Evolutionary conservation across 1,139 yeast genomes (phyloP), one percentile per base, ranked within the genome.

Genomic region (Kurtzmaniella quercitrusa): DNA sequence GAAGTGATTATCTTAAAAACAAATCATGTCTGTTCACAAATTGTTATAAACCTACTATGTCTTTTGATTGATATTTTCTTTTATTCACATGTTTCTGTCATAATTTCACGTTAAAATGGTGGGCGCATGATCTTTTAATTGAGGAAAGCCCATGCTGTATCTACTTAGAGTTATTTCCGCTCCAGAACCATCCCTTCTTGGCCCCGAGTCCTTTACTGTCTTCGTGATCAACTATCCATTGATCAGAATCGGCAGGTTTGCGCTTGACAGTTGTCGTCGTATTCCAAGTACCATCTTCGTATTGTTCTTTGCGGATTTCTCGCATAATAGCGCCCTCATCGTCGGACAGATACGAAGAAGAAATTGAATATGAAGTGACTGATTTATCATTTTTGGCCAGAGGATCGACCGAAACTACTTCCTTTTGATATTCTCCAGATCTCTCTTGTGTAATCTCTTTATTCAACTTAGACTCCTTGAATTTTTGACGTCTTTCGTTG

Each of bases 211-310:
- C 21, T 20, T 26, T 34, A 22, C 42, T 42, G n/a, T 43, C 52
- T 14, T 52, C 51, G 40, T 66, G 67, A 14, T 52, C 51, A 7
- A 63, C 61, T 33, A 47, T 54, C 73, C 74, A 68, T 3, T 61
- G 62, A 4, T 47, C 47, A 3, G 71, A 57, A 11, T 64, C 70
- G 38, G 57, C 44, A 2, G 75, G 73, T 47, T 62, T 70, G 40
- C 62, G 48, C 53, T 70, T 75, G 38, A 63, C 65, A 37, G 65
- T 55, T 40, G 67, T 70, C 40, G 60, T 67, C 9, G 69, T 59
- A 5, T 56, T 50, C 23, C 78, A 75, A 3, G 85, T 74, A 6
- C 95, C 95, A 57, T 88, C 95, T 34, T 65, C 71, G 56, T 67
- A 88, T 51, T 71, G 74, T 49, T 82, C 71, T 4, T 69, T 79